These are phyloP conservation scores for Nemophila menziesii DNA, from an alignment of 257 asterid genomes.

Conservation along the genomic window DNA sequence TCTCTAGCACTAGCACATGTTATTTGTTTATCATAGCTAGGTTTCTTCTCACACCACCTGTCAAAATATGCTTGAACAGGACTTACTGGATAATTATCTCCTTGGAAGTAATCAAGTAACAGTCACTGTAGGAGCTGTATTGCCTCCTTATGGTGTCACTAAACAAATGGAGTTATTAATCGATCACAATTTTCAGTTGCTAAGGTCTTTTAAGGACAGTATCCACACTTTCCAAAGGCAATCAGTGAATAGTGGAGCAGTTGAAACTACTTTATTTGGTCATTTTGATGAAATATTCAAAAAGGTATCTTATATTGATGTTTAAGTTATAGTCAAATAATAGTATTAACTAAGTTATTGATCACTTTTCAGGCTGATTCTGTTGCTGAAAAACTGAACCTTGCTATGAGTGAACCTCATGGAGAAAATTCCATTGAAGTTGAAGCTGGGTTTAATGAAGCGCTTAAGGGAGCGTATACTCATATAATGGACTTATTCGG, in stretches of 20 bases:
- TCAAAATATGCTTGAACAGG: slow-evolving; percentile 32
- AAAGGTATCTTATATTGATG: slow-evolving; percentile 18
- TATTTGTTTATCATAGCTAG: background rate
- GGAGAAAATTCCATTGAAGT: slow-evolving; percentile 17
- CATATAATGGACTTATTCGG: slow-evolving; percentile 27
- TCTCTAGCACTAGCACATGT: background rate
- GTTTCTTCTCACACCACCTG: background rate
- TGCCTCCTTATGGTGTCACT: slow-evolving; percentile 67
- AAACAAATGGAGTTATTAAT: slow-evolving; percentile 60
- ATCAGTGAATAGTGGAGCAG: slow-evolving; percentile 28
- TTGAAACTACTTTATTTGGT: slow-evolving; percentile 29
- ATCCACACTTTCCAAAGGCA: slow-evolving; percentile 28
- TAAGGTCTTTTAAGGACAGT: slow-evolving; percentile 33
- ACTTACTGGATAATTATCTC: slow-evolving; percentile 51
- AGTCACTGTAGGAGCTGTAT: slow-evolving; percentile 18
- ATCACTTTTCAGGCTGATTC: slow-evolving; percentile 42
- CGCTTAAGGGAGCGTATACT: slow-evolving; percentile 30
- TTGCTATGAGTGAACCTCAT: slow-evolving; percentile 19
- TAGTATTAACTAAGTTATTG: slow-evolving; percentile 4
- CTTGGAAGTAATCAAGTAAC: slow-evolving; percentile 42
- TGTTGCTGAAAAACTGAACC: slow-evolving; percentile 25
- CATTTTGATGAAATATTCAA: too few species aligned
- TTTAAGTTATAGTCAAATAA: too few species aligned
- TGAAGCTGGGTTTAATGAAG: slow-evolving; percentile 27
- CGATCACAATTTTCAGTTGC: slow-evolving; percentile 38